Evolutionary conservation across 2,329 filamentous ascomycete genomes (phyloP).

Genomic region (Neofusicoccum parvum): DNA sequence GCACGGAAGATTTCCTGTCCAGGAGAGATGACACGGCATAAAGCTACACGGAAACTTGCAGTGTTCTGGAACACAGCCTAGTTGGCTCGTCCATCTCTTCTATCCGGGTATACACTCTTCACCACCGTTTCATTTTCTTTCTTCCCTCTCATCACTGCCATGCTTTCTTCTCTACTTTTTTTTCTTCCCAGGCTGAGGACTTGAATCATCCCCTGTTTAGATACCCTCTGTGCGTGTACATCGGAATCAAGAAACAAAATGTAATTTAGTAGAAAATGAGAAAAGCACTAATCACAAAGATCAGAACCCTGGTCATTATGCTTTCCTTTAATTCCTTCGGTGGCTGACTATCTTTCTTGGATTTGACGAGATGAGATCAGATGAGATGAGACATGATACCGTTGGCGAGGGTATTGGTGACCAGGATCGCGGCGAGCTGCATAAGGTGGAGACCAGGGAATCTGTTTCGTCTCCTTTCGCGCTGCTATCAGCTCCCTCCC

Average conservation of each 20-base stretch:
- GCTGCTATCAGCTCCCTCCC: not conserved
- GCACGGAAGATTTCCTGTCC: not conserved
- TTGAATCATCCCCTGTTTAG: no score
- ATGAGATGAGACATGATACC: slow-evolving; percentile 6
- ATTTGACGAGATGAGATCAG: not conserved
- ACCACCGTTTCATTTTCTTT: not conserved
- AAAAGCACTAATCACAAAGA: no score
- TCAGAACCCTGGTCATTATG: no score
- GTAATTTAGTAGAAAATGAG: no score
- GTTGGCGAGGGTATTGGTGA: not conserved
- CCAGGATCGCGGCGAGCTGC: slow-evolving; percentile 10
- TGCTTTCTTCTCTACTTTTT: not conserved
- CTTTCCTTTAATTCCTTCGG: not conserved
- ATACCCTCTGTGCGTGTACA: no score
- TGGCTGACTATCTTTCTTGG: not conserved
- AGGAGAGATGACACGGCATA: not conserved
- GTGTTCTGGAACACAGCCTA: slow-evolving; percentile 16
- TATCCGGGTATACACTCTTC: not conserved
- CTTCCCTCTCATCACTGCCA: not conserved
- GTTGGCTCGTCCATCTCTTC: not conserved
- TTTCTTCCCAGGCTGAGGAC: no score
- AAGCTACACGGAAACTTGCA: not conserved
- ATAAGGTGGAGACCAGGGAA: not conserved
- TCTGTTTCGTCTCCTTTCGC: not conserved
- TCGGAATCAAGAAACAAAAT: no score